These are phyloP conservation scores for Aristolochia californica DNA, from an alignment of 164 flowering plant genomes.

Conservation along the genomic window DNA sequence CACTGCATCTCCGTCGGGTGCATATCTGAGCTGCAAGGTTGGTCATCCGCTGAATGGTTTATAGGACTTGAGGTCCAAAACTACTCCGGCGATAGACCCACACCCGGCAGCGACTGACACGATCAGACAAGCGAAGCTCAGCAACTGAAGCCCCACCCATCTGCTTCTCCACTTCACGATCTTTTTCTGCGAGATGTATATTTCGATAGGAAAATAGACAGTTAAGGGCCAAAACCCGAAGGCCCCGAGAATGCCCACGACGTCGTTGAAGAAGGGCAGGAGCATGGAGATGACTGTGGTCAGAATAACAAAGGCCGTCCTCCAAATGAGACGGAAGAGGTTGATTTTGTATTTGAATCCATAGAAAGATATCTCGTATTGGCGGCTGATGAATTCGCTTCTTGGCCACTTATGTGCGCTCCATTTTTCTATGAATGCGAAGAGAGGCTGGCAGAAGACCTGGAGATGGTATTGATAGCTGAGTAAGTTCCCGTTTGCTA, in stretches of 20 bases:
- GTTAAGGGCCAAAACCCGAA: conserved; percentile 62
- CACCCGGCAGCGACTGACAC: conserved; percentile 42
- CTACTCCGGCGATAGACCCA: conserved; percentile 51
- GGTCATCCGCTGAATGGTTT: conserved; percentile 27
- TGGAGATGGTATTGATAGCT: conserved; percentile 7
- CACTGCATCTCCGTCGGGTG: too few relatives aligned
- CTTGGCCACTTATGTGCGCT: conserved; percentile 34
- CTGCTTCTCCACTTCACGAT: conserved; percentile 22
- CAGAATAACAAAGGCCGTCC: conserved; percentile 34
- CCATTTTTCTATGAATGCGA: conserved; percentile 56
- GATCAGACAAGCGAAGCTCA: conserved; percentile 35
- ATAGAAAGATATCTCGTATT: conserved; percentile 27
- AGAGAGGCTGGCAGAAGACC: conserved; percentile 55
- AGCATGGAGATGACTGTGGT: conserved; percentile 57
- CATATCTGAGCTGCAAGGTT: too few relatives aligned
- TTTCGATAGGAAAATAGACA: conserved; percentile 47
- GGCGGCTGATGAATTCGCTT: conserved; percentile 30
- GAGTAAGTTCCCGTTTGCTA: neutral
- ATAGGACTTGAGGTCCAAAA: conserved; percentile 45
- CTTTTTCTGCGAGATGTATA: conserved; percentile 43
- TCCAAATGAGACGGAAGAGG: conserved; percentile 47
- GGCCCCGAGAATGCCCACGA: conserved; percentile 60
- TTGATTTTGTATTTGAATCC: conserved; percentile 31
- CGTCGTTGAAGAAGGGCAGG: conserved; percentile 66
- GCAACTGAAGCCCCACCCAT: conserved; percentile 44